phyloP scores from a whole-genome alignment of 768 basidiomycete genomes.

The Rhodosporidiobolus sp. region DNA sequence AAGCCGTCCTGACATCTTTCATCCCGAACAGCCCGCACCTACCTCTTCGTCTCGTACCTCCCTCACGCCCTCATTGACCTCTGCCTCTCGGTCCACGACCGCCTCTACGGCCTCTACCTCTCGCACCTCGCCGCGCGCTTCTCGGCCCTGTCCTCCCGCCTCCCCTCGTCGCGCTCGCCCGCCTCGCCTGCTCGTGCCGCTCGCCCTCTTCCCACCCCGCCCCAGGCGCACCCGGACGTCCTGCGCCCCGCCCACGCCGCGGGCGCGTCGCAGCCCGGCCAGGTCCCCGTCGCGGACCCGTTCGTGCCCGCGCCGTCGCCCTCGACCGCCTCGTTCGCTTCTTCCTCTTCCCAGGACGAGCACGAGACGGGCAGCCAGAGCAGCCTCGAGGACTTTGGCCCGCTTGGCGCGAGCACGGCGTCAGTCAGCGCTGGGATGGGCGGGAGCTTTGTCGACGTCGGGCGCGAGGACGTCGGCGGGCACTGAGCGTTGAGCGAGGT shows the following conservation, averaged over 20 bases:
- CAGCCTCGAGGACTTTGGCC: conserved; percentile 11
- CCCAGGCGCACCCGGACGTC: not conserved
- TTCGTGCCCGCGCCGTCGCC: not conserved
- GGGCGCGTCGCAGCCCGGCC: not conserved
- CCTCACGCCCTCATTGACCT: conserved; percentile 24
- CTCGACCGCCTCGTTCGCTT: not conserved
- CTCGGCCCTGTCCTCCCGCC: not conserved
- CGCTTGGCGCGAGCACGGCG: conserved; percentile 1
- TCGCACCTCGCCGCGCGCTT: conserved; percentile 1
- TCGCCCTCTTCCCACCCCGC: not conserved
- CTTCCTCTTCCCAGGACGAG: not conserved
- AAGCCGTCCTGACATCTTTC: not conserved
- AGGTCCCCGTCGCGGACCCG: not conserved
- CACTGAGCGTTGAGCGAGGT: not conserved
- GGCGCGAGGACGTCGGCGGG: conserved; percentile 7
- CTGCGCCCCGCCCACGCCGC: not conserved
- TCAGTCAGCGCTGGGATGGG: not conserved
- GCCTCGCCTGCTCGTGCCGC: not conserved
- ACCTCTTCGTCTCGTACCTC: conserved; percentile 19
- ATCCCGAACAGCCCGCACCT: conserved; percentile 8
- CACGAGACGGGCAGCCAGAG: not conserved
- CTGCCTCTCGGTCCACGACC: conserved; percentile 26
- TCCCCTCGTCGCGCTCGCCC: not conserved
- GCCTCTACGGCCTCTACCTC: conserved; percentile 25
- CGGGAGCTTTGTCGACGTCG: conserved; percentile 1